Percentiles rank a stretch among this genome's conserved stretches.
These are phyloP conservation scores for Ustulina deusta DNA, from an alignment of 2,329 filamentous ascomycete genomes.

Conservation along the genomic window DNA sequence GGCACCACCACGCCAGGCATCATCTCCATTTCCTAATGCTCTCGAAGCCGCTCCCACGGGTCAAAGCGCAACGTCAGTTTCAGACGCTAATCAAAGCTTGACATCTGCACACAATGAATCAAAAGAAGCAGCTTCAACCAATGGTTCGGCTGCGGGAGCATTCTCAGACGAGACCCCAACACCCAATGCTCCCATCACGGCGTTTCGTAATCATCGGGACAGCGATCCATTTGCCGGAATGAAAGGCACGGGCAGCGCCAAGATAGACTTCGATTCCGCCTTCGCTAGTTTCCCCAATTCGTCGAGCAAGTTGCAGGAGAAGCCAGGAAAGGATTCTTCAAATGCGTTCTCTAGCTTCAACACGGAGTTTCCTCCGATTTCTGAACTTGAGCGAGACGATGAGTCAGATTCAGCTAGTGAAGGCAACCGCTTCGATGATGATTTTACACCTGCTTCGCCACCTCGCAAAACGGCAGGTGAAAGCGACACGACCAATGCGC, in stretches of 20 bases:
- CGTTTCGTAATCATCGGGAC: constrained; percentile 49
- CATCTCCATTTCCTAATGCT: constrained; percentile 70
- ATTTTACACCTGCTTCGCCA: constrained; percentile 79
- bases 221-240: constrained; percentile 66
- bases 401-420: constrained; percentile 86
- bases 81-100: constrained; percentile 51
- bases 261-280: constrained; percentile 86
- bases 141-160: constrained; percentile 61
- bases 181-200: constrained; percentile 43
- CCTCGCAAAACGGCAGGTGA: constrained; percentile 52
- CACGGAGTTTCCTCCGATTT: constrained; percentile 92
- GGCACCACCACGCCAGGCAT: constrained; percentile 82
- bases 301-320: constrained; percentile 62
- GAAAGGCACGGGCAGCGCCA: constrained; percentile 69
- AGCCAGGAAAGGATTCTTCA: constrained; percentile 55
- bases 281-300: constrained; percentile 79
- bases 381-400: constrained; percentile 84
- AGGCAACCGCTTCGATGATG: constrained; percentile 89
- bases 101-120: constrained; percentile 45
- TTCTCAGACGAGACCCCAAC: constrained; percentile 61
- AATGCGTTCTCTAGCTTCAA: constrained; percentile 68
- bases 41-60: constrained; percentile 55
- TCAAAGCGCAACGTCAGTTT: constrained; percentile 52
- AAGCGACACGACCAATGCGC: constrained; percentile 45
- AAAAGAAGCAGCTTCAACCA: constrained; percentile 46